Evolutionary conservation across 2,329 filamentous ascomycete species (phyloP), one percentile per base, ranked within the genome.

Genomic region (Zasmidium angulare): DNA sequence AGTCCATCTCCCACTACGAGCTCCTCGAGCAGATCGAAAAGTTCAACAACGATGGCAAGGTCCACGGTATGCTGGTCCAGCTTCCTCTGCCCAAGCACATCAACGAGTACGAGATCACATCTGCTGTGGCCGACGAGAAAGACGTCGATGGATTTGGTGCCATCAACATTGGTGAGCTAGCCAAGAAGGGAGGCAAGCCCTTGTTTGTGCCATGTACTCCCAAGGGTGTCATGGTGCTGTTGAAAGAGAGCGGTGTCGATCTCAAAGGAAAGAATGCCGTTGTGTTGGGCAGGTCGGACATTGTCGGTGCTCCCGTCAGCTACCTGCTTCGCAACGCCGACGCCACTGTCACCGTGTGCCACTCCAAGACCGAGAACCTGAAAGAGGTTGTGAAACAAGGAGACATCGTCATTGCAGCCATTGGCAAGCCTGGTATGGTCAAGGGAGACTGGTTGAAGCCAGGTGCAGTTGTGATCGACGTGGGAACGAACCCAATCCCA

Each of bases 111-210:
- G 81, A 84, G 46, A 82, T 99, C 72, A 99, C 95, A 29, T 96
- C 92, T 51, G 89, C 91, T 20, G 95, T 99, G 19, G 84, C 90
- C 47, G 89, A 93, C 70, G 90, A 95, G 77, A 99, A 99, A 79
- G 95, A 99, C 81, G 95, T 99, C 53, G 95, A 99, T 77, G 95
- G 95, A 54, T 99, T 99, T 72, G 93, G 95, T 58, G 89, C 91
- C 58, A 84, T 84, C 71, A 99, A 97, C 79, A 97, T 99, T 73
- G 95, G 95, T 66, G 93, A 98, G 80, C 84, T 99, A 68, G 93
- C 95, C 69, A 99, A 99, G 84, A 88, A 92, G 69, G 93, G 95
- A 53, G 95, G 95, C 48, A 86, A 85, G 66, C 95, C 95, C 50
- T 82, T 91, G 63, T 99, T 99, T 78, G 86, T 90, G 47, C 95